Evolutionary conservation across 2,329 filamentous ascomycete genomes (phyloP), one percentile per base, ranked within the genome.

Genomic region (Plenodomus biglobosus): DNA sequence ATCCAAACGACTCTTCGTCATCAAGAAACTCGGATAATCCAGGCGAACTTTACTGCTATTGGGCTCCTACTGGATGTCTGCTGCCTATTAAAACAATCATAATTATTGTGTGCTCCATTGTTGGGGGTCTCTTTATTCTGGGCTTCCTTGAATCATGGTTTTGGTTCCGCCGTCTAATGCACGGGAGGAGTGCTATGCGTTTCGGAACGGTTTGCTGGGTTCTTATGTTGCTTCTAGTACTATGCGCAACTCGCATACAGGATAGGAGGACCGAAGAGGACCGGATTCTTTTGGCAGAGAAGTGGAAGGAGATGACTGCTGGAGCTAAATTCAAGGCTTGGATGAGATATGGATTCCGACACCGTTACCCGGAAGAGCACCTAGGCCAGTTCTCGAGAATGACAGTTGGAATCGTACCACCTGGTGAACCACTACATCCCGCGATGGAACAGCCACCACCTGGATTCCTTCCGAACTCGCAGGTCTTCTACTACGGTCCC

Each of bases 131-230:
- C 10, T 70, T 70, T 48, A 50, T 69, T 8, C 58, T 69, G 3
- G 67, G 67, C 7, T 61, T 68, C 35, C 36, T 69, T 15, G 67
- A 70, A 32, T 61, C 55, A 6, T 70, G 55, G 53, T 60, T 69
- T 44, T 70, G 67, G 67, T 70, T 69, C 59, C 64, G 65, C 13
- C 59, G 67, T 17, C 56, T 70, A 13, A 70, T 70, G 67, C 46
- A 58, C 2, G 67, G 67, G 13, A 63, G 61, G 38, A 61, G 56
- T 11, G 59, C 58, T 4, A 55, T 70, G 46, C 61, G 67, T 4
- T 60, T 61, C 32, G 67, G 67, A n/a, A 69, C 67, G 0, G 44
- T 68, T 1, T 67, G 50, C 40, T 70, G 66, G 67, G 46, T 69
- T 13, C 19, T 62, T 18, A 55, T 70, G 22, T 64, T 59, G 1